Evolutionary conservation across 169 alveolate genomes (phyloP).

Genomic region (Pseudocohnilembus persalinus): DNA sequence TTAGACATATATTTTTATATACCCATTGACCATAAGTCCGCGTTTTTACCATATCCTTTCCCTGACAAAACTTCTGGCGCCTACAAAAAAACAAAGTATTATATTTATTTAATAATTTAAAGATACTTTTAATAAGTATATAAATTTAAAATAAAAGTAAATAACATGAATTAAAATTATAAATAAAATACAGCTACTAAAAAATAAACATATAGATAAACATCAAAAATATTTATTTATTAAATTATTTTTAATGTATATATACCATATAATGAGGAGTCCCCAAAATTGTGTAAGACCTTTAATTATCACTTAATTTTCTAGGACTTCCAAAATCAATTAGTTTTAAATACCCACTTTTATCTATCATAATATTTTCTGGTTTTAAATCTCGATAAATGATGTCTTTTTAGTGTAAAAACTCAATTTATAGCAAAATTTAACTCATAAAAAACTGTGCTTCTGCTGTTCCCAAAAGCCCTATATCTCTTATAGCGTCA

Average conservation of each 20-base stretch:
- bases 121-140: no score
- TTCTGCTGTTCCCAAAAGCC: slow-evolving; percentile 55
- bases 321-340: slow-evolving; percentile 80
- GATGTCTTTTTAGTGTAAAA: slow-evolving; percentile 89
- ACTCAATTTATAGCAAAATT: slow-evolving; percentile 69
- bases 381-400: slow-evolving; percentile 96
- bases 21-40: background rate
- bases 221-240: no score
- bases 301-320: slow-evolving; percentile 40
- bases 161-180: no score
- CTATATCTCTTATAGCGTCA: slow-evolving; percentile 65
- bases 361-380: slow-evolving; percentile 70
- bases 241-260: no score
- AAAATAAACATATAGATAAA: no score
- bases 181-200: no score
- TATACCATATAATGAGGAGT: slow-evolving; percentile 64
- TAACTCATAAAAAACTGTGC: slow-evolving; percentile 58
- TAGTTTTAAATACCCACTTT: slow-evolving; percentile 59
- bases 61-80: background rate
- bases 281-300: slow-evolving; percentile 50
- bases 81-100: no score
- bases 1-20: no score
- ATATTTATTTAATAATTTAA: no score
- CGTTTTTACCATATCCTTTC: background rate
- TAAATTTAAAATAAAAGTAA: no score